phyloP scores from a whole-genome alignment of 1,284 basidiomycete genomes.

The Peniophora sp. region DNA sequence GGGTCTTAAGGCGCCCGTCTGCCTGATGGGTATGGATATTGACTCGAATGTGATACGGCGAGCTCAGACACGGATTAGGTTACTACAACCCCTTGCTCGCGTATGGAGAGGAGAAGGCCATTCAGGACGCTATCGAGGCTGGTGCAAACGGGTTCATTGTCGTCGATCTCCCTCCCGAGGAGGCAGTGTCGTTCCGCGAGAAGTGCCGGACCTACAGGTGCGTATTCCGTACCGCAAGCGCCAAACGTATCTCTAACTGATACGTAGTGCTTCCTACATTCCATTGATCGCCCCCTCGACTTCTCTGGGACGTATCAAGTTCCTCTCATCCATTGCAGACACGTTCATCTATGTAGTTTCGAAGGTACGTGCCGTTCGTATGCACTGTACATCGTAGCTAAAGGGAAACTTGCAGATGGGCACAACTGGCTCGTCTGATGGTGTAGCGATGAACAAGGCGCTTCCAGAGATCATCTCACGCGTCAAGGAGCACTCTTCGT shows the following conservation, averaged over 20 bases:
- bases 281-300: conserved; percentile 96
- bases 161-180: conserved; percentile 96
- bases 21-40: conserved; percentile 79
- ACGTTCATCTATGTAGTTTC: conserved; percentile 97
- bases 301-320: conserved; percentile 79
- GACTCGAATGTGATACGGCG: neutral
- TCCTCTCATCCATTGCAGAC: conserved; percentile 89
- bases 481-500: conserved; percentile 63
- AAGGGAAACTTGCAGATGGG: conserved; percentile 68
- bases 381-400: neutral
- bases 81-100: conserved; percentile 96
- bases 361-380: conserved; percentile 44
- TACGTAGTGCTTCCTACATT: conserved; percentile 83
- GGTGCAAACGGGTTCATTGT: conserved; percentile 98
- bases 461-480: conserved; percentile 76
- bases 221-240: conserved; percentile 20
- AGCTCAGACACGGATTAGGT: conserved; percentile 38
- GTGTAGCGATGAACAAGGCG: conserved; percentile 62
- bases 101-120: conserved; percentile 91
- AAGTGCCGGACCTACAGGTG: conserved; percentile 80
- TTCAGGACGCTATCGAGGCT: conserved; percentile 79
- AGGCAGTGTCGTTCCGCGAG: conserved; percentile 84
- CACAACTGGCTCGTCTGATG: conserved; percentile 86
- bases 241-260: neutral
- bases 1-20: conserved; percentile 81